These are phyloP conservation scores for Zelopaecilomyces penicillatus DNA, from an alignment of 2,329 filamentous ascomycete species.

Conservation along the genomic window DNA sequence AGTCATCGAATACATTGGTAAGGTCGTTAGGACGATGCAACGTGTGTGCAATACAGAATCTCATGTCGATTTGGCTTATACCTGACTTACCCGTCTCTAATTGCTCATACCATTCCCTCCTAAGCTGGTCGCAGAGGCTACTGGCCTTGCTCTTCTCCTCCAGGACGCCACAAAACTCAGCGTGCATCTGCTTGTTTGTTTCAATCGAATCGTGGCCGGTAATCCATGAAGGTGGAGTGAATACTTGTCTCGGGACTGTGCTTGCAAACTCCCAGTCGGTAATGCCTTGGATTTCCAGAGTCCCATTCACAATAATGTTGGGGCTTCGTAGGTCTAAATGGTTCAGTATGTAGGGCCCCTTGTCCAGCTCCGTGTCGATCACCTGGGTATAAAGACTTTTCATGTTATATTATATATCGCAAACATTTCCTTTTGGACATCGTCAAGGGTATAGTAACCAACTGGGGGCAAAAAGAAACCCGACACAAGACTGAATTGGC, in stretches of 20 bases:
- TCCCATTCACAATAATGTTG: constrained; percentile 17
- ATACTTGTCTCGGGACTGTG: constrained; percentile 10
- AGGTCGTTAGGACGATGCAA: constrained; percentile 7
- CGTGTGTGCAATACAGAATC: constrained; percentile 7
- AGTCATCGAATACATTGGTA: constrained; percentile 7
- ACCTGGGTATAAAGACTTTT: background rate
- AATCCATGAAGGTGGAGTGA: constrained; percentile 13
- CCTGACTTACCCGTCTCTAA: too few relatives aligned
- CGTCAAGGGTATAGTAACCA: constrained; percentile 1
- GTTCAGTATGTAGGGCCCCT: constrained; percentile 8
- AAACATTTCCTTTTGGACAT: constrained; percentile 11
- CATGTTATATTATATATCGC: constrained; percentile 6
- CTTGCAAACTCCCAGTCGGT: constrained; percentile 19
- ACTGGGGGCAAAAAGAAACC: constrained; percentile 7
- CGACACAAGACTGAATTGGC: constrained; percentile 8
- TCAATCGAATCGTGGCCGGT: constrained; percentile 5
- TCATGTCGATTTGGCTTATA: too few relatives aligned
- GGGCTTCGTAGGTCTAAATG: constrained; percentile 12
- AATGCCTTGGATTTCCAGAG: constrained; percentile 15
- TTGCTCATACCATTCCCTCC: constrained; percentile 4
- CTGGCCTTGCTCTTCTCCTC: background rate
- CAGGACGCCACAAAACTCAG: constrained; percentile 7
- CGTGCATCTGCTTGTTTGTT: constrained; percentile 1
- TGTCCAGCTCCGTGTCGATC: background rate
- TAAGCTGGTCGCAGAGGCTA: constrained; percentile 4